Evolutionary conservation across 805 yeast species (phyloP), one percentile per base, ranked within the genome.

Genomic region (Wickerhamiella musiphila): DNA sequence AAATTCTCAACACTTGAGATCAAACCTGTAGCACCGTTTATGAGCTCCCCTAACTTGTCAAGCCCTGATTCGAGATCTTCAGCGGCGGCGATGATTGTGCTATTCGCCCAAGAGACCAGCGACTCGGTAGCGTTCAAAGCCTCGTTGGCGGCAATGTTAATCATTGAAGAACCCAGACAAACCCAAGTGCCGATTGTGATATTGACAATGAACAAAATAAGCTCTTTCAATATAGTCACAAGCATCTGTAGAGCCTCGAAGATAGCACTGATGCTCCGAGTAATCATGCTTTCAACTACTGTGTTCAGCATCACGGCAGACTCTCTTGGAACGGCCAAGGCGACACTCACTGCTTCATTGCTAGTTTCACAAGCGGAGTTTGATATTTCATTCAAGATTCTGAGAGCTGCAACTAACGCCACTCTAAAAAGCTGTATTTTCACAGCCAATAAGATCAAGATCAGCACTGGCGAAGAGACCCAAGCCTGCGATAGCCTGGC

Each of bases 151-250:
- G 78, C 65, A 3, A 84, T 79, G 44, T 70, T 73, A 5, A 84
- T 60, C 0, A 83, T 69, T 4, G 90, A 73, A 0, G 78, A 69
- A 10, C 82, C 50, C 10, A 90, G 58, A 52, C 98, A 90, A 0
- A 77, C 74, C 52, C 79, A 81, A 0, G 96, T 90, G 0, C 95
- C 96, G 2, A 83, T 52, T 29, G 77, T 67, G 40, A 86, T 44
- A 20, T 83, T 82, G 6, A 86, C 55, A 6, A 70, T 57, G 47
- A 86, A 79, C 4, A 69, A 47, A 1, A 79, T 48, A 25, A 83
- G 40, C 26, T 63, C 60, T 42, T 78, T 74, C 6, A 73, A 56
- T 0, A 71, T 75, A 1, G 69, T 65, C 0, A 79, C 47, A 8
- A 70, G 44, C 29, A 71, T 35, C 1, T 60, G 45, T 8, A 78